Evolutionary conservation across 2,329 filamentous ascomycete genomes (phyloP).

Genomic region (Exophiala lecanii-corni): DNA sequence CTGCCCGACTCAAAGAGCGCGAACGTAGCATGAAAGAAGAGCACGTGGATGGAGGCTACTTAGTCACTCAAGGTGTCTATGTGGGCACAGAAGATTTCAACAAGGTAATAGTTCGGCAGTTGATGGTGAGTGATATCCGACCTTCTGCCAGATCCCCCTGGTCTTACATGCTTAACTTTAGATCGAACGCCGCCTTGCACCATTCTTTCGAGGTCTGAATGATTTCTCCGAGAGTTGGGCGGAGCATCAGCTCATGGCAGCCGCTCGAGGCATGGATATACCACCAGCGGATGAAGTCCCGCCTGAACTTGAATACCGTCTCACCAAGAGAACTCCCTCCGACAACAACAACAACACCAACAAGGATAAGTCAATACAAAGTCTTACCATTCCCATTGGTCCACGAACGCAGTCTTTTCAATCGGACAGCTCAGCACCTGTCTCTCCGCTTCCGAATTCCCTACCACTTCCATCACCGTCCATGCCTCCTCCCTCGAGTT

Average conservation of each 20-base stretch:
- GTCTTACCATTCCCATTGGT: constrained; percentile 73
- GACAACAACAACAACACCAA: constrained; percentile 44
- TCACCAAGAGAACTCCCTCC: constrained; percentile 46
- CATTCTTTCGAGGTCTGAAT: constrained; percentile 91
- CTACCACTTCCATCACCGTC: constrained; percentile 58
- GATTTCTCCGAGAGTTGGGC: constrained; percentile 87
- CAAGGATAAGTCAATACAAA: constrained; percentile 61
- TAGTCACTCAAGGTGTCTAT: constrained; percentile 92
- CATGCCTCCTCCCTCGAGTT: constrained; percentile 49
- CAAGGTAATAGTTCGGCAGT: constrained; percentile 78
- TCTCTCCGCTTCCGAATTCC: constrained; percentile 58
- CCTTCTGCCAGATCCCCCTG: too few species aligned
- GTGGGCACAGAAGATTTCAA: constrained; percentile 90
- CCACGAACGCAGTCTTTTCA: constrained; percentile 72
- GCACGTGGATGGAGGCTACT: constrained; percentile 85
- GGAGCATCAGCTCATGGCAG: constrained; percentile 90
- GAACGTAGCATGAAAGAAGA: constrained; percentile 89
- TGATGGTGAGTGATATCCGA: constrained; percentile 83
- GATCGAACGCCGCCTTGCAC: constrained; percentile 89
- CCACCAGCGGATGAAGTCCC: constrained; percentile 80
- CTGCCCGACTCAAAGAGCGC: constrained; percentile 71
- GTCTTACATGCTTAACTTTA: constrained; percentile 36
- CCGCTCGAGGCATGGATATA: constrained; percentile 75
- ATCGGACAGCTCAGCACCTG: constrained; percentile 62
- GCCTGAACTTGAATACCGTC: constrained; percentile 57